Evolutionary conservation across 306 rosid genomes (phyloP), one percentile per base, ranked within the genome.

Genomic region (Calophaca sinica): DNA sequence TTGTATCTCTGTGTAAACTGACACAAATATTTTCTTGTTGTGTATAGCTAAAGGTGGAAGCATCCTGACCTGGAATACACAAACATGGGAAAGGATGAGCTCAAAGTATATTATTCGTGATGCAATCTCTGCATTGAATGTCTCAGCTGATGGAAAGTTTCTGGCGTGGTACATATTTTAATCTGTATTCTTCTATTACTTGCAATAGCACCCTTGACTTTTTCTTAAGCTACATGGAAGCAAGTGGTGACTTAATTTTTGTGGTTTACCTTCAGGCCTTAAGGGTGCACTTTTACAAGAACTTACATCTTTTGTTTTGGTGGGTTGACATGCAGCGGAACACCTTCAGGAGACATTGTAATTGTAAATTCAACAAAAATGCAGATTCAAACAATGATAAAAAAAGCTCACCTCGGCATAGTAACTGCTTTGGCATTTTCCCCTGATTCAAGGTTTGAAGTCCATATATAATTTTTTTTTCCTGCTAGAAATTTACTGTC

Each of bases 401-500:
- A 84, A 73, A 88, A 44, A 76, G 97, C 99, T 42, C 97, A 94
- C 86, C 84, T 85, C 58, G 99, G 97, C 80, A 84, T 94, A 20
- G 91, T 94, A 44, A 94, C 99, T 67, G 86, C 97, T 31, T 76
- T 94, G 86, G 87, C 88, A 46, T 92, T 94, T 82, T 86, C 96
- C 31, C 89, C 49, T 69, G 96, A 94, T 84, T 86, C 99, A 85
- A 91, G 99, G 99, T 94, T 46, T 70, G 80, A 75, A 66, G 57
- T 60, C 39, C 14, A 65, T 68, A 13, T 14, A 28, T 57, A 7
- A 42, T 42, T 53, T 64, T 14, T 69, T 20, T 32, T 9, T 60
- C 9, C 31, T 63, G 26, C 44, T 75, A 48, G 54, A 44, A 63
- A 28, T 57, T 66, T 73, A 46, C 33, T 73, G 6, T 44, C 53